These are phyloP conservation scores for Bretschneidera sinensis DNA, from an alignment of 345 rosid genomes.

Conservation along the genomic window DNA sequence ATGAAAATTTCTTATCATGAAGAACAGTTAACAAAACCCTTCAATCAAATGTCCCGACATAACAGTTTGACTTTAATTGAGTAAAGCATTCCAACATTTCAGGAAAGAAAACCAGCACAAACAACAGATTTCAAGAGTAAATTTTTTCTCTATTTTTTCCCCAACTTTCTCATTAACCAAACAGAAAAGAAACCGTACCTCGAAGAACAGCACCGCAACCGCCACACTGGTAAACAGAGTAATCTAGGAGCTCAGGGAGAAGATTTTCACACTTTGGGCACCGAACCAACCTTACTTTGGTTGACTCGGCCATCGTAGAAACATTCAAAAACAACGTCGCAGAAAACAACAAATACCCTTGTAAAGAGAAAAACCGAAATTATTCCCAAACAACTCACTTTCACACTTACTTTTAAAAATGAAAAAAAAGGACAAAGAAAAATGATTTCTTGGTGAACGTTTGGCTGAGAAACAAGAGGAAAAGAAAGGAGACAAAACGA, in stretches of 20 bases:
- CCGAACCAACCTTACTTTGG: slow-evolving; percentile 64
- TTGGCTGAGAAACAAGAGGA: neutral
- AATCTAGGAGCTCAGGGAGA: slow-evolving; percentile 73
- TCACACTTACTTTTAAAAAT: neutral
- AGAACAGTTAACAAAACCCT: too few species aligned
- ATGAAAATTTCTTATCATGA: too few species aligned
- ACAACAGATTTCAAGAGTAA: neutral
- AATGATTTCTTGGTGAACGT: neutral
- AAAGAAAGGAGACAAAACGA: neutral
- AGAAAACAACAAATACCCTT: neutral
- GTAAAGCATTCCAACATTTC: neutral
- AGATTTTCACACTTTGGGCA: slow-evolving; percentile 93
- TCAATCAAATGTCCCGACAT: too few species aligned
- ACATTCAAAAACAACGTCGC: slow-evolving; percentile 17
- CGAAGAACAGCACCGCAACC: slow-evolving; percentile 95
- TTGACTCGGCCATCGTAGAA: slow-evolving; percentile 52
- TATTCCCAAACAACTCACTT: neutral
- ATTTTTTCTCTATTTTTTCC: neutral
- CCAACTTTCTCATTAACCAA: slow-evolving; percentile 14
- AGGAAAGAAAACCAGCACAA: too few species aligned
- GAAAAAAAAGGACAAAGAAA: neutral
- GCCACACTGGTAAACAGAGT: slow-evolving; percentile 80
- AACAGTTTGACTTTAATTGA: too few species aligned
- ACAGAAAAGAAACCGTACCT: slow-evolving; percentile 38
- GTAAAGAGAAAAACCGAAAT: neutral